These are phyloP conservation scores for Suillus paluster DNA, from an alignment of 768 basidiomycete genomes.

Conservation along the genomic window DNA sequence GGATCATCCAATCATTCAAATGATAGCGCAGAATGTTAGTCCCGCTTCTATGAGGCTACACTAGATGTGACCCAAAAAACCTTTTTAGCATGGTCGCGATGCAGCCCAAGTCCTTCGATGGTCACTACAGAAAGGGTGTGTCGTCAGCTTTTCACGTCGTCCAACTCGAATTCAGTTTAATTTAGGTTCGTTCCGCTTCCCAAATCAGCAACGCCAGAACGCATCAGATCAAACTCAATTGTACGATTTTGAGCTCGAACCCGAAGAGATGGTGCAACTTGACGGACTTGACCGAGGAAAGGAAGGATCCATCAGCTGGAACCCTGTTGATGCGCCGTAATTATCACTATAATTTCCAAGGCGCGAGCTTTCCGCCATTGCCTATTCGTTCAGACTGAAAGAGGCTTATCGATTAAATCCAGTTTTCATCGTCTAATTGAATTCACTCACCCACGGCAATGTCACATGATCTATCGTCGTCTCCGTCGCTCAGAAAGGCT, in stretches of 20 bases:
- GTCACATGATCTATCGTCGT: background rate
- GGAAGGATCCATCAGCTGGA: constrained; percentile 81
- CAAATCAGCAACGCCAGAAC: constrained; percentile 71
- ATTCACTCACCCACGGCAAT: background rate
- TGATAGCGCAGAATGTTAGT: constrained; percentile 63
- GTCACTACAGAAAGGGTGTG: constrained; percentile 85
- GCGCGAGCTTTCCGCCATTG: background rate
- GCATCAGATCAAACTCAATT: constrained; percentile 79
- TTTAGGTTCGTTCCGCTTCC: constrained; percentile 79
- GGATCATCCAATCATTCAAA: constrained; percentile 56
- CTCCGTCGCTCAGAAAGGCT: background rate
- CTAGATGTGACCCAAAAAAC: background rate
- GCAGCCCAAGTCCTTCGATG: constrained; percentile 86
- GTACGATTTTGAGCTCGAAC: constrained; percentile 72
- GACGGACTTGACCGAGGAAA: constrained; percentile 75
- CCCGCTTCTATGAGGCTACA: background rate
- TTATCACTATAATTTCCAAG: background rate
- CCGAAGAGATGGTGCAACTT: constrained; percentile 66
- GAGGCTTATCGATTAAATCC: constrained; percentile 3
- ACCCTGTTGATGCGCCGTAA: constrained; percentile 64
- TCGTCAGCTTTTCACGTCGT: constrained; percentile 13
- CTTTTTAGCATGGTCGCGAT: constrained; percentile 55
- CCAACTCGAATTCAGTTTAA: background rate
- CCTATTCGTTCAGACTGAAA: background rate
- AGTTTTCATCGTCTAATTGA: background rate